A percentile compares a stretch with the other conserved stretches of the same genome.
phyloP scores from a whole-genome alignment of 768 basidiomycete genomes.

The Agrocybe praecox region DNA sequence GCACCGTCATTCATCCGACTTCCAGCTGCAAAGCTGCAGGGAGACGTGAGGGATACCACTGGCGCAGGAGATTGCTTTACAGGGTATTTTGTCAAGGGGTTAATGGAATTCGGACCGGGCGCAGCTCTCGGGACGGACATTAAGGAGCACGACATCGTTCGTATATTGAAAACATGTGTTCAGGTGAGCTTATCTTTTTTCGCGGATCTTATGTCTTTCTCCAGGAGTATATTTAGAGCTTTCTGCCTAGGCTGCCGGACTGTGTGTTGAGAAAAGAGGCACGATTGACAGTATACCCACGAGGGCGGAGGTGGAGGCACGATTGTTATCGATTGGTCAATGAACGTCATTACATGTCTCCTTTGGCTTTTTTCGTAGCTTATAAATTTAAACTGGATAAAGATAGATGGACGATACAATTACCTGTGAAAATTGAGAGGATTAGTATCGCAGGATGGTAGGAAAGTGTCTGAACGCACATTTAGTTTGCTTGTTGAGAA shows the following conservation, averaged over 20 bases:
- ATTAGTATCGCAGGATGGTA: background rate
- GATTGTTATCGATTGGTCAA: conserved; percentile 17
- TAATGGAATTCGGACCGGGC: conserved; percentile 44
- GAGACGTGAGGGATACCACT: conserved; percentile 51
- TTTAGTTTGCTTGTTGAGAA: background rate
- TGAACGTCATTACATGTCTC: background rate
- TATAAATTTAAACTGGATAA: background rate
- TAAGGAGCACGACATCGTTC: conserved; percentile 29
- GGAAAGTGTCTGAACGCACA: background rate
- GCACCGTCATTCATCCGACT: conserved; percentile 33
- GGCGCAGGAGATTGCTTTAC: conserved; percentile 70
- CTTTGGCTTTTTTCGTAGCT: background rate
- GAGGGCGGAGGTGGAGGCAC: conserved; percentile 38
- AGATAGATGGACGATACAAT: background rate
- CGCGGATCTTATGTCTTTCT: background rate
- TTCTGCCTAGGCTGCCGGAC: conserved; percentile 51
- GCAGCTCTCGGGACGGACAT: conserved; percentile 28
- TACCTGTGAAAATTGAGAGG: background rate
- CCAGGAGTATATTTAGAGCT: background rate
- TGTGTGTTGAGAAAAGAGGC: conserved; percentile 59
- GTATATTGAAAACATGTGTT: conserved; percentile 40
- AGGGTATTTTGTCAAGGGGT: conserved; percentile 57
- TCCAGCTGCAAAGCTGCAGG: conserved; percentile 49
- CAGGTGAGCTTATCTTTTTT: conserved; percentile 33
- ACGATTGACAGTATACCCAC: conserved; percentile 61